These are phyloP conservation scores for Blastobotrys chiropterorum DNA, from an alignment of 805 yeast genomes.

Conservation along the genomic window DNA sequence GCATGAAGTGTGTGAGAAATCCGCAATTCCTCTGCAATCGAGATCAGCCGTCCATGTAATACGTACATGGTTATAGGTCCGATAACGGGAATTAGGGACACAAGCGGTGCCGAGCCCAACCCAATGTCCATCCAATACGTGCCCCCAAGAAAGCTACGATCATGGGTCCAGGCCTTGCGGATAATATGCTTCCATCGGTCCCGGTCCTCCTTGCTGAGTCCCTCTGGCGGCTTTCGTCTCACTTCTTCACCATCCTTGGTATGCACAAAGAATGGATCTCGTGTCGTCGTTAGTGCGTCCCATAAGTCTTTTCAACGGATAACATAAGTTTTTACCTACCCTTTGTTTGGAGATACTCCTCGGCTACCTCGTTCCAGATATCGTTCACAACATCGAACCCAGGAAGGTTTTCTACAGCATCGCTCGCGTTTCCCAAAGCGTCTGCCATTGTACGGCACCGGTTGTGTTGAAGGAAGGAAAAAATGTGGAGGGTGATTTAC, in stretches of 20 bases:
- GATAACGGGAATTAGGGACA: slow-evolving; percentile 67
- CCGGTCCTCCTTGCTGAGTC: slow-evolving; percentile 52
- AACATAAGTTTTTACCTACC: slow-evolving; percentile 25
- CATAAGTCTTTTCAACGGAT: background rate
- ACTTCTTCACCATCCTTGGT: slow-evolving; percentile 45
- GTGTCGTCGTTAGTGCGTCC: background rate
- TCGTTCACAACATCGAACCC: slow-evolving; percentile 54
- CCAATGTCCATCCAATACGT: slow-evolving; percentile 56
- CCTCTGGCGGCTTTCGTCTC: slow-evolving; percentile 55
- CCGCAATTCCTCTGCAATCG: slow-evolving; percentile 51
- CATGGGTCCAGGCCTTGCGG: slow-evolving; percentile 80
- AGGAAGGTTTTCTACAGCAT: slow-evolving; percentile 42
- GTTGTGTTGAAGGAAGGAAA: background rate
- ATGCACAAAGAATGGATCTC: slow-evolving; percentile 29
- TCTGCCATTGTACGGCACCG: background rate
- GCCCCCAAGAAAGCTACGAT: slow-evolving; percentile 75
- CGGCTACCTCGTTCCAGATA: slow-evolving; percentile 60
- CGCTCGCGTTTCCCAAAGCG: background rate
- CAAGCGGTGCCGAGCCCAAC: slow-evolving; percentile 69
- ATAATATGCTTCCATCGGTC: slow-evolving; percentile 70
- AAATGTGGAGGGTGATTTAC: background rate
- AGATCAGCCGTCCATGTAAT: slow-evolving; percentile 63
- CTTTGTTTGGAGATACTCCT: slow-evolving; percentile 53
- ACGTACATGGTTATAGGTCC: slow-evolving; percentile 82
- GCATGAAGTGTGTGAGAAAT: slow-evolving; percentile 56